These are phyloP conservation scores for Talaromyces albobiverticillius DNA, from an alignment of 2,329 filamentous ascomycete genomes.

Conservation along the genomic window DNA sequence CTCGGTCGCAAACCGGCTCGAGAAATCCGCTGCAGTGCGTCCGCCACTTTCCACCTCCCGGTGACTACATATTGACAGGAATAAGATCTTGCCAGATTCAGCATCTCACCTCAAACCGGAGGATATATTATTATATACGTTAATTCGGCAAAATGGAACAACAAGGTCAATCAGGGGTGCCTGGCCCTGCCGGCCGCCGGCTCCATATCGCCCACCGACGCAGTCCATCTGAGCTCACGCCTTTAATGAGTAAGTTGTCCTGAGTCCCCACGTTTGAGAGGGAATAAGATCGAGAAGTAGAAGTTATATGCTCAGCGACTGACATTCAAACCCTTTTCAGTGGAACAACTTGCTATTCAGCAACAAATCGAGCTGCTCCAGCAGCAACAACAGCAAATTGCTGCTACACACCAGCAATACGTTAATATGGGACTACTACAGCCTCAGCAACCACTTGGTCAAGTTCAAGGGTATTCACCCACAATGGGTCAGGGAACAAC, in stretches of 20 bases:
- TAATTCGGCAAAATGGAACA: conserved; percentile 57
- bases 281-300: no score
- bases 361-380: conserved; percentile 97
- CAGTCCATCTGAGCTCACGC: conserved; percentile 95
- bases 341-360: conserved; percentile 96
- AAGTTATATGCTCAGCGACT: conserved; percentile 44
- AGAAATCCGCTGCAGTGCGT: conserved; percentile 24
- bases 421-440: conserved; percentile 95
- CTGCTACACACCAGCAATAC: conserved; percentile 95
- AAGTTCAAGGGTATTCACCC: conserved; percentile 69
- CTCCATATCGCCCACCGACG: conserved; percentile 96
- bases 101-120: not conserved
- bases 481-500: conserved; percentile 55
- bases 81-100: conserved; percentile 1
- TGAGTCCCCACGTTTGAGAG: not conserved
- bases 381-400: conserved; percentile 96
- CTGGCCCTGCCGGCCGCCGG: conserved; percentile 78
- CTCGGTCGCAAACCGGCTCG: conserved; percentile 27
- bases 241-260: conserved; percentile 83
- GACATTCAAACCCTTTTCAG: conserved; percentile 44
- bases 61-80: not conserved
- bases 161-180: conserved; percentile 54
- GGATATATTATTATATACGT: conserved; percentile 9
- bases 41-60: conserved; percentile 13
- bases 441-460: conserved; percentile 74